Base-by-base conservation (phyloP, 768 basidiomycete genomes). In the Mycena albidolilacea region DNA sequence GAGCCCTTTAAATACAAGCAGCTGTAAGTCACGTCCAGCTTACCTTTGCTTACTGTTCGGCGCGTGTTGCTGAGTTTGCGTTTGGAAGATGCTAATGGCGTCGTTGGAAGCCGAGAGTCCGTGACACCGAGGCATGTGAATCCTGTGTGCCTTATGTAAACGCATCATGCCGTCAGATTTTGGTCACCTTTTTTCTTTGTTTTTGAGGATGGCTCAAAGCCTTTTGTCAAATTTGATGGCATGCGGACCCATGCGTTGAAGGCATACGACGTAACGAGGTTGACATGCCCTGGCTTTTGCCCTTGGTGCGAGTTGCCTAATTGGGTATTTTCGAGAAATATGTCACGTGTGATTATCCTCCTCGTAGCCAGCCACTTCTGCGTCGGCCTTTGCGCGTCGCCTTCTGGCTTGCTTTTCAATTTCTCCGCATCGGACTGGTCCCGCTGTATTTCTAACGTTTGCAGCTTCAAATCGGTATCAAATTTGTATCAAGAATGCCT, bases 401-500 rank as follows among this genome's bases (percentile, higher is more conserved):
- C 19, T 52, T 12, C 30, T n/a, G 63, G 48, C 63, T 64, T 64
- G n/a, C 6, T 5, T 64, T n/a, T 52, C 35, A 1, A 35, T n/a
- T 48, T 50, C 10, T 12, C 48, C 19, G 37, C n/a, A 35, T 52
- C 37, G 44, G 44, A 48, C 44, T 48, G 62, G 62, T 37, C 44
- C 62, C 62, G 21, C 19, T 64, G 63, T 52, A 64, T 37, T 52
- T 64, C 5, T 52, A 64, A 52, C 63, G 46, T 38, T 64, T 64
- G 14, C 10, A 64, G 63, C 48, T 64, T 50, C 62, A 37, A 37
- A 12, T 64, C 15, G 48, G 11, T 38, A 64, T 50, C 62, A 37
- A 37, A 12, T 64, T 21, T 35, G 11, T 38, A 64, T 41, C 62
- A 61, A 39, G 48, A 63, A 84, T 85, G 81, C 80, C 84, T n/a